phyloP scores from a whole-genome alignment of 176 grass and related monocot species.

The Dactylis glomerata region DNA sequence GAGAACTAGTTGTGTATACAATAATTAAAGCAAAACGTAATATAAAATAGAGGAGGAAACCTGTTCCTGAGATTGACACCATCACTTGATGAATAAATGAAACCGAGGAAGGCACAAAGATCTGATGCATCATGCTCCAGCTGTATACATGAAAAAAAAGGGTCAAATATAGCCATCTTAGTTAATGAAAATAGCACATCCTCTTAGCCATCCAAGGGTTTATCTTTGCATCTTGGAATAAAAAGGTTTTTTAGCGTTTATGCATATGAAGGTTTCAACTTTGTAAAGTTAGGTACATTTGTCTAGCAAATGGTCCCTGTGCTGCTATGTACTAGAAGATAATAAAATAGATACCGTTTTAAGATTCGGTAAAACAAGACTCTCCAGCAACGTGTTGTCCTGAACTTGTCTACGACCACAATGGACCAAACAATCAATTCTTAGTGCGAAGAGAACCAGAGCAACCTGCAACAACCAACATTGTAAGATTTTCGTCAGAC shows the following conservation, averaged over 20 bases:
- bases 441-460: neutral
- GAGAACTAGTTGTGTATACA: neutral
- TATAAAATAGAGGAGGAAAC: neutral
- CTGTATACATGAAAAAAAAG: neutral
- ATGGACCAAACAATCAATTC: neutral
- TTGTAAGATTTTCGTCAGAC: neutral
- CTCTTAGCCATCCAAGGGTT: neutral
- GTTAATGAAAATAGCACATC: neutral
- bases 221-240: neutral
- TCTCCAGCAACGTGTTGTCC: neutral
- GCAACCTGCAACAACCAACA: neutral
- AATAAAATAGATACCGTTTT: neutral
- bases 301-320: neutral
- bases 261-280: neutral
- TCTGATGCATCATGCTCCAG: constrained; percentile 1
- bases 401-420: neutral
- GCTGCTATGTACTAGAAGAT: neutral
- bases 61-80: constrained; percentile 6
- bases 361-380: neutral
- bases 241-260: neutral
- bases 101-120: neutral
- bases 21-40: neutral
- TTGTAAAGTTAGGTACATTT: neutral
- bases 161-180: neutral
- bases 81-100: constrained; percentile 1